Evolutionary conservation across 139 green algal species (phyloP).

Genomic region (Pleodorina starrii): DNA sequence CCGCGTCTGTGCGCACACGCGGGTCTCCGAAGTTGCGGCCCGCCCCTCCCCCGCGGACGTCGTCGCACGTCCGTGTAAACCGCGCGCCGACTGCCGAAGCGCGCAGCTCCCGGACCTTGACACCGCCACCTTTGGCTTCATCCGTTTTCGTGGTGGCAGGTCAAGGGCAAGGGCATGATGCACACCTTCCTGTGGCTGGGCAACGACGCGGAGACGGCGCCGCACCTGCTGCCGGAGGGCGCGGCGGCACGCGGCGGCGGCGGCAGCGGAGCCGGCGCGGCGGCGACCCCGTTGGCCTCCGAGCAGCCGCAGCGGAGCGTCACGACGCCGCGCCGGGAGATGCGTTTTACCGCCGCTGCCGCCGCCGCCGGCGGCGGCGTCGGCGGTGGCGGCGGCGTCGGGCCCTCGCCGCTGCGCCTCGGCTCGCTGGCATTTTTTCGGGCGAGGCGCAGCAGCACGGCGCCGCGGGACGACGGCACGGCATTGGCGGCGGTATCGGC

Average conservation of each 20-base stretch:
- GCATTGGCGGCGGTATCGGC: no score
- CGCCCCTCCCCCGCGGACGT: not conserved
- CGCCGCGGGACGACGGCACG: not conserved
- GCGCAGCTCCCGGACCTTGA: no score
- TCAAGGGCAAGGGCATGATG: slow-evolving; percentile 45
- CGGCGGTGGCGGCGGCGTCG: not conserved
- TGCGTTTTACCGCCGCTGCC: not conserved
- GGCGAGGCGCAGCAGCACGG: slow-evolving; percentile 11
- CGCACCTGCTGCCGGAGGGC: not conserved
- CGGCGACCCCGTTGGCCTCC: no score
- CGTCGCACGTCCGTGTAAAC: no score
- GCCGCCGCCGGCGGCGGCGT: not conserved
- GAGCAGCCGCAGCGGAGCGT: not conserved
- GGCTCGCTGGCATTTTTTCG: not conserved
- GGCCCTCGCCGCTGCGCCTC: not conserved
- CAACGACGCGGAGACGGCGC: slow-evolving; percentile 17
- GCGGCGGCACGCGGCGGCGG: not conserved
- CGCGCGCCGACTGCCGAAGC: no score
- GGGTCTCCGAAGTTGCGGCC: not conserved
- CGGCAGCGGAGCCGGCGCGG: not conserved
- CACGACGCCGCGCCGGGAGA: not conserved
- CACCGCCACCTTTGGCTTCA: not conserved
- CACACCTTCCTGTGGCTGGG: slow-evolving; percentile 32
- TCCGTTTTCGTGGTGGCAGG: not conserved
- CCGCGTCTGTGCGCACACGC: not conserved